Percentiles rank a stretch among this genome's conserved stretches.
These are phyloP conservation scores for Craterostigma plantagineum DNA, from an alignment of 257 asterid genomes.

Conservation along the genomic window DNA sequence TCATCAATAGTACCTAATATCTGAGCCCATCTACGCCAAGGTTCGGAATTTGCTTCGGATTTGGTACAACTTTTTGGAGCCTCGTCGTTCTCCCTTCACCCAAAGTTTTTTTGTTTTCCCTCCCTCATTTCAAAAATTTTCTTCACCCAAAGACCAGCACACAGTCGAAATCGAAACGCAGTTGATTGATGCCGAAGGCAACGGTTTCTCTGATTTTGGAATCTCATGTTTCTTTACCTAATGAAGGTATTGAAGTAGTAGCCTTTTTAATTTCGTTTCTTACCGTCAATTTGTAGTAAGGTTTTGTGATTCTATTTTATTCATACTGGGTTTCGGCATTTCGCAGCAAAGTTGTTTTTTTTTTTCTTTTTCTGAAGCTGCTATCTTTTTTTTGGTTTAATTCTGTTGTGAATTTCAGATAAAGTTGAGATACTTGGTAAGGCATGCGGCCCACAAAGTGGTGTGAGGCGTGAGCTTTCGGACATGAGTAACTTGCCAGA, in stretches of 20 bases:
- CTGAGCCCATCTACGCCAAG: background rate
- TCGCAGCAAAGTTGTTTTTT: no score
- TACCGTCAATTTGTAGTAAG: no score
- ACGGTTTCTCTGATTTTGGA: slow-evolving; percentile 15
- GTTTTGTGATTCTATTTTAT: no score
- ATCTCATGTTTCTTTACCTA: slow-evolving; percentile 11
- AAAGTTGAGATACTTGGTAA: slow-evolving; percentile 10
- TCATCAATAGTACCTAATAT: no score
- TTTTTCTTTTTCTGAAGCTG: no score
- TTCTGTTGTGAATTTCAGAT: slow-evolving; percentile 5
- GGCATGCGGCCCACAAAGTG: slow-evolving; percentile 12
- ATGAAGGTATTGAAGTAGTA: no score
- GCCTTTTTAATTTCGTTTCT: no score
- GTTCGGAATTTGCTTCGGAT: slow-evolving; percentile 12
- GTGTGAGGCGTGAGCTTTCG: slow-evolving; percentile 27
- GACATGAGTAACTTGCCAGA: slow-evolving; percentile 46
- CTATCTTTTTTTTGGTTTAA: background rate
- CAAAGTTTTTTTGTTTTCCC: slow-evolving; percentile 1
- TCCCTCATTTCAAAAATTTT: slow-evolving; percentile 3
- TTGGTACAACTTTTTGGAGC: slow-evolving; percentile 2
- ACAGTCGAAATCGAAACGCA: background rate
- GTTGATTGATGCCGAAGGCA: slow-evolving; percentile 12
- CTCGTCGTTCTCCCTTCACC: background rate
- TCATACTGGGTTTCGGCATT: no score
- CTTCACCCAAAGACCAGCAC: background rate